Conservation (phyloP, 1,284 basidiomycete genomes). For the Trichosporon inkin region DNA sequence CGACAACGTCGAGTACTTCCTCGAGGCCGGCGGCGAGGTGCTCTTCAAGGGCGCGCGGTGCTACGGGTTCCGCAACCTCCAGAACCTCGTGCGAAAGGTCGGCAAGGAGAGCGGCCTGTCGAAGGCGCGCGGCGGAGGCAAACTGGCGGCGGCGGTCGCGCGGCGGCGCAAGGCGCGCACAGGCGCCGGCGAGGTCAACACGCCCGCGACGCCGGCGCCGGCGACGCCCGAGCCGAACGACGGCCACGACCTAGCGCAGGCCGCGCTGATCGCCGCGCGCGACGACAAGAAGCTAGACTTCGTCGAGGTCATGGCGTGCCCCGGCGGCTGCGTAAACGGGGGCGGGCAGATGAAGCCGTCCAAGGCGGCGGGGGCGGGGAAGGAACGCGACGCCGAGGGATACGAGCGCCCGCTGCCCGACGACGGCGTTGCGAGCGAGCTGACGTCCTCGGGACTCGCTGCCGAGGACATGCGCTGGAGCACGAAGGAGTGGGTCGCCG, state of each 20-base stretch:
- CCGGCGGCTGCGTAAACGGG: constrained; percentile 93
- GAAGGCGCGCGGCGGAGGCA: constrained; percentile 39
- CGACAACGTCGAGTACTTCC: constrained; percentile 64
- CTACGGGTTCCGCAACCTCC: constrained; percentile 95
- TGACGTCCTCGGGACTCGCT: constrained; percentile 26
- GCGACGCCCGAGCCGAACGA: constrained; percentile 25
- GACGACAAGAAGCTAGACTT: constrained; percentile 76
- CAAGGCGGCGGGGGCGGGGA: not conserved
- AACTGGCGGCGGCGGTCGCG: constrained; percentile 47
- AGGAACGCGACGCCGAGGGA: constrained; percentile 59
- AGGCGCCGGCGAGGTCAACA: constrained; percentile 29
- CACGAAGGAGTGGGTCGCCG: constrained; percentile 67
- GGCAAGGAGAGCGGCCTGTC: constrained; percentile 73
- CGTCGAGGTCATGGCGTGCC: constrained; percentile 99
- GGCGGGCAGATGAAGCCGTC: constrained; percentile 82
- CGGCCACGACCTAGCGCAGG: constrained; percentile 16
- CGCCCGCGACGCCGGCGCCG: constrained; percentile 26
- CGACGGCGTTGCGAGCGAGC: constrained; percentile 37
- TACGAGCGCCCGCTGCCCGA: constrained; percentile 58
- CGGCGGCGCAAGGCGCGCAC: constrained; percentile 48
- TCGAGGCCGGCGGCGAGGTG: constrained; percentile 57
- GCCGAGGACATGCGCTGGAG: constrained; percentile 52
- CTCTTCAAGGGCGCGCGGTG: constrained; percentile 91
- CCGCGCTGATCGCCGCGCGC: constrained; percentile 25
- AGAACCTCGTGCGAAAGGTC: constrained; percentile 92